Base-by-base conservation (phyloP, 805 yeast genomes). In the Ogataea trehaloabstinens region DNA sequence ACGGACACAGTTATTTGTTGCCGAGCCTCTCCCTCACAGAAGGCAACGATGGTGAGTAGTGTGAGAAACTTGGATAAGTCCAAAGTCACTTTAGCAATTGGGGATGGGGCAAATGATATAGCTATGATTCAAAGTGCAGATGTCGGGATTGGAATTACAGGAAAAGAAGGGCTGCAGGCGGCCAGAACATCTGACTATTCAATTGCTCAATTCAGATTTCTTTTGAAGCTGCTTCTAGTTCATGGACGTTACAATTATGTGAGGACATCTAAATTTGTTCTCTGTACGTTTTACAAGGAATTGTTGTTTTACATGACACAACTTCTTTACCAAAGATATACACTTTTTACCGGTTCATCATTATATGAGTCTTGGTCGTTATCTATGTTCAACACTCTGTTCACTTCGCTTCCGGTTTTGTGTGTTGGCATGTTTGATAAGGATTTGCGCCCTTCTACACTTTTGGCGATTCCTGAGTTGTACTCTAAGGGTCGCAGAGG, bases 71-170 rank as follows among this genome's bases (percentile, higher is more conserved):
- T 82, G 41, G 74, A 83, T 52, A 80, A 73, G 35, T 64, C 65
- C 2, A 73, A 85, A 28, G 96, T 93, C 5, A 88, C 97, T 0
- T 70, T 93, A 45, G 99, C 99, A 0, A 85, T 93, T 57, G 99
- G 99, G 6, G 99, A 93, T 65, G 99, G 99, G 48, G 99, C 99
- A 2, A 93, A 93, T 58, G 99, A 93, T 63, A 90, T 93, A 58
- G 98, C 99, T 1, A 93, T 93, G 99, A 93, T 93, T 45, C 97
- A 93, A 66, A 84, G 95, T 55, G 99, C 99, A 0, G 98, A 93
- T 62, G 88, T 93, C 40, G 99, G 99, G 20, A 78, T 93, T 46
- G 99, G 99, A 20, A 93, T 93, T 37, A 90, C 98, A 1, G 99
- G 99, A 25, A 85, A 84, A 51, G 99, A 93, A 64, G 99, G 99